A percentile compares a stretch with the other conserved stretches of the same genome.
phyloP scores from a whole-genome alignment of 108 stramenopile genomes.

The Cyclotella baltica region DNA sequence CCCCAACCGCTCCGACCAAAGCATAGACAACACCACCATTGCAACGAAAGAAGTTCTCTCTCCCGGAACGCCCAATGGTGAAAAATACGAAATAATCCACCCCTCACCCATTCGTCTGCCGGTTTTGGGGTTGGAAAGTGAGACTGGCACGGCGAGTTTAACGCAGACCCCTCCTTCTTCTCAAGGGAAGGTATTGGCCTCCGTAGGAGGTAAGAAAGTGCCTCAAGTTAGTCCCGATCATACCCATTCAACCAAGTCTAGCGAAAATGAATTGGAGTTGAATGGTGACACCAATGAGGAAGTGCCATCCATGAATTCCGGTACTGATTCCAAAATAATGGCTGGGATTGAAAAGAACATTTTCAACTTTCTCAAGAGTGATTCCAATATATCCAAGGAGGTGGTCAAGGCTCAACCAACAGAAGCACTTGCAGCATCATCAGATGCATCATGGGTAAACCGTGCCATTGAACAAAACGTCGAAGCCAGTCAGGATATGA shows the following conservation, averaged over 20 bases:
- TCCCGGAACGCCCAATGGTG: not conserved
- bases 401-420: too few relatives aligned
- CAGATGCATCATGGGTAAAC: too few relatives aligned
- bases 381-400: too few relatives aligned
- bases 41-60: not conserved
- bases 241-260: conserved; percentile 6
- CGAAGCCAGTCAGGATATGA: too few relatives aligned
- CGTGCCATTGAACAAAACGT: too few relatives aligned
- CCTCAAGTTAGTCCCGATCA: conserved; percentile 4
- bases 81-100: not conserved
- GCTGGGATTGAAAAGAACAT: too few relatives aligned
- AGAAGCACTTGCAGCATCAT: too few relatives aligned
- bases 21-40: not conserved
- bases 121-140: not conserved
- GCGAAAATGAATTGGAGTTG: not conserved
- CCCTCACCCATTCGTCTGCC: not conserved
- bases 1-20: not conserved
- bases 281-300: not conserved
- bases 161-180: not conserved
- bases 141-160: not conserved
- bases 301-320: not conserved
- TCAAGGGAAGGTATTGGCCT: too few relatives aligned
- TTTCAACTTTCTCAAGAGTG: too few relatives aligned
- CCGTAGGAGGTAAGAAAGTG: not conserved
- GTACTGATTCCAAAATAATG: too few relatives aligned